Evolutionary conservation across 2,329 filamentous ascomycete species (phyloP).

Genomic region (Epicoccum nigrum): DNA sequence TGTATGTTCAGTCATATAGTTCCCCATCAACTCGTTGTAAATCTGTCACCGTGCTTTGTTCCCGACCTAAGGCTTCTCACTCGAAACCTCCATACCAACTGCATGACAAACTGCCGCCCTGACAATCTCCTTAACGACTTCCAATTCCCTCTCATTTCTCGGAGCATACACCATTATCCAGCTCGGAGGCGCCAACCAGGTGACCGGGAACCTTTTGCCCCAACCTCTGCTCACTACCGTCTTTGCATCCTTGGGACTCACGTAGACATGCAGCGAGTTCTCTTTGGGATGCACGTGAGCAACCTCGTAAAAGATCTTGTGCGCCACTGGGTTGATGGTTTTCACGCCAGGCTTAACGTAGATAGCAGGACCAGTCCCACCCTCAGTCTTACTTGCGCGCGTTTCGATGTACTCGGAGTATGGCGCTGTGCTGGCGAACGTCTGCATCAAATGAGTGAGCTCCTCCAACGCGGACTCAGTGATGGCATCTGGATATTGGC

Average conservation of each 20-base stretch:
- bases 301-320: constrained; percentile 41
- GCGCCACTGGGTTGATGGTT: constrained; percentile 33
- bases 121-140: constrained; percentile 71
- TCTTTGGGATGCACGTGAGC: constrained; percentile 77
- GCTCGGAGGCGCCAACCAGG: constrained; percentile 38
- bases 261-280: constrained; percentile 76
- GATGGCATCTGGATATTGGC: constrained; percentile 31
- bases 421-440: constrained; percentile 25
- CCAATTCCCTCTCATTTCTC: constrained; percentile 70
- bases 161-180: constrained; percentile 78
- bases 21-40: not conserved
- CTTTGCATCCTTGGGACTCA: constrained; percentile 77
- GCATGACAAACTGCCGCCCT: constrained; percentile 74
- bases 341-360: constrained; percentile 35
- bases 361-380: constrained; percentile 40
- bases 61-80: not conserved
- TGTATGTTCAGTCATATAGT: not conserved
- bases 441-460: constrained; percentile 31
- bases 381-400: constrained; percentile 37
- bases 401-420: constrained; percentile 29
- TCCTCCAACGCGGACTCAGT: constrained; percentile 25
- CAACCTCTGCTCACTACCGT: constrained; percentile 75
- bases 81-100: constrained; percentile 33
- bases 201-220: constrained; percentile 67
- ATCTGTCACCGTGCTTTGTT: not conserved